Percentiles rank a stretch among this genome's conserved stretches.
Conservation (phyloP, 2,329 filamentous ascomycete species). For the Blumeria hordei region DNA sequence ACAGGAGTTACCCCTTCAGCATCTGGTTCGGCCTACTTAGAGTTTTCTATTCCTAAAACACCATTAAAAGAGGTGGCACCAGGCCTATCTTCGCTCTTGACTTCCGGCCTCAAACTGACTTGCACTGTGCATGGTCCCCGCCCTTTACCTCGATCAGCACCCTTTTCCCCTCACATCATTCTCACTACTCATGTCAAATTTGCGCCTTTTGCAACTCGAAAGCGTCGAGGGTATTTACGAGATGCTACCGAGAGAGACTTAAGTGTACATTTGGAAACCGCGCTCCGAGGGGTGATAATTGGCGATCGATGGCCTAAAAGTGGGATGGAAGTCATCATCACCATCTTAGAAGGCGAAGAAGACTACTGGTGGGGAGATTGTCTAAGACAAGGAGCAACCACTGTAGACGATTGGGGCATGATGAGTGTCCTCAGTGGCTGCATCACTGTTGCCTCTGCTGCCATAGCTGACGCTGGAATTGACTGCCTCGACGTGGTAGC, state of each 20-base stretch:
- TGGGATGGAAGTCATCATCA: slow-evolving; percentile 83
- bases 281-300: slow-evolving; percentile 70
- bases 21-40: slow-evolving; percentile 75
- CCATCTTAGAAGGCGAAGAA: slow-evolving; percentile 81
- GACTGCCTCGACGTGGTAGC: slow-evolving; percentile 82
- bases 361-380: slow-evolving; percentile 41
- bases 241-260: slow-evolving; percentile 75
- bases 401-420: slow-evolving; percentile 53
- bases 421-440: slow-evolving; percentile 84
- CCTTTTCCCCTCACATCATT: slow-evolving; percentile 80
- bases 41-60: slow-evolving; percentile 26
- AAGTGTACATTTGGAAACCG: slow-evolving; percentile 74
- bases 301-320: slow-evolving; percentile 97
- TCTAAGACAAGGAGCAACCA: slow-evolving; percentile 22
- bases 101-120: slow-evolving; percentile 56
- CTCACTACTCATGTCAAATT: slow-evolving; percentile 90
- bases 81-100: slow-evolving; percentile 20
- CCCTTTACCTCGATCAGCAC: slow-evolving; percentile 67
- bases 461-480: slow-evolving; percentile 81
- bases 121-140: slow-evolving; percentile 87
- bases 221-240: slow-evolving; percentile 62
- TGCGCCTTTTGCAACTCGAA: slow-evolving; percentile 71
- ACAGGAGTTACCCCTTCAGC: slow-evolving; percentile 84
- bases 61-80: slow-evolving; percentile 22
- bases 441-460: slow-evolving; percentile 81